These are phyloP conservation scores for Linanthus parryae DNA, from an alignment of 148 eudicot species.

Conservation along the genomic window DNA sequence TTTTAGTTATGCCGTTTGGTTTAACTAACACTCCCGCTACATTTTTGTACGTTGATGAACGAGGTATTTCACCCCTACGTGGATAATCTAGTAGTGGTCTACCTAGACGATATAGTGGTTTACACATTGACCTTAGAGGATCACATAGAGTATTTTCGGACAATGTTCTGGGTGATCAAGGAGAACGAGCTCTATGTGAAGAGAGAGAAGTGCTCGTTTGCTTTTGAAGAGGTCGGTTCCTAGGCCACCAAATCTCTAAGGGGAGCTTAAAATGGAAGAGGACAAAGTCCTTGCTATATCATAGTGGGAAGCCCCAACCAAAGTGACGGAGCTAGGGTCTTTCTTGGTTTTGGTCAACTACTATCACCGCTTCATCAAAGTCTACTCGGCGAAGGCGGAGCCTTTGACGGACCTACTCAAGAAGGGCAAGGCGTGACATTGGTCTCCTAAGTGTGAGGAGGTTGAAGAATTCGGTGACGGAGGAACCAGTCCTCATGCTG, in stretches of 20 bases:
- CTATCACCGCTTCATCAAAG: not conserved
- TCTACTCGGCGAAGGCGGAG: not conserved
- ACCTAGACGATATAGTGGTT: constrained; percentile 4
- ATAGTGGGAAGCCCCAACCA: not conserved
- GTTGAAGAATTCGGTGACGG: not conserved
- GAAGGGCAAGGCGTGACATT: not conserved
- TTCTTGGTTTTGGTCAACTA: not conserved
- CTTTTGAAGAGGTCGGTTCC: not conserved
- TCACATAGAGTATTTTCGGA: not conserved
- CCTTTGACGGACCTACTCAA: not conserved
- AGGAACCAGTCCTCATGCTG: not conserved
- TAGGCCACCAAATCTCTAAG: not conserved
- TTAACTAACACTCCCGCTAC: not conserved
- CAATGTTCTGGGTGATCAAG: not conserved
- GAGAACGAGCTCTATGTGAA: not conserved
- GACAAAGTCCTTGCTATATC: not conserved
- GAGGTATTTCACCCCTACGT: not conserved
- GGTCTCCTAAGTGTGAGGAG: not conserved
- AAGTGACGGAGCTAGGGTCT: not conserved
- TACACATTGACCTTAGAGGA: constrained; percentile 4
- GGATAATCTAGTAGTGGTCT: not conserved
- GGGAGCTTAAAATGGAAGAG: not conserved
- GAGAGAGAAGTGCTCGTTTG: constrained; percentile 7
- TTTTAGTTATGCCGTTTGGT: not conserved
- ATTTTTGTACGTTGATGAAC: constrained; percentile 2